Conservation (phyloP, 805 yeast genomes). For the Barnettozyma vustinii region DNA sequence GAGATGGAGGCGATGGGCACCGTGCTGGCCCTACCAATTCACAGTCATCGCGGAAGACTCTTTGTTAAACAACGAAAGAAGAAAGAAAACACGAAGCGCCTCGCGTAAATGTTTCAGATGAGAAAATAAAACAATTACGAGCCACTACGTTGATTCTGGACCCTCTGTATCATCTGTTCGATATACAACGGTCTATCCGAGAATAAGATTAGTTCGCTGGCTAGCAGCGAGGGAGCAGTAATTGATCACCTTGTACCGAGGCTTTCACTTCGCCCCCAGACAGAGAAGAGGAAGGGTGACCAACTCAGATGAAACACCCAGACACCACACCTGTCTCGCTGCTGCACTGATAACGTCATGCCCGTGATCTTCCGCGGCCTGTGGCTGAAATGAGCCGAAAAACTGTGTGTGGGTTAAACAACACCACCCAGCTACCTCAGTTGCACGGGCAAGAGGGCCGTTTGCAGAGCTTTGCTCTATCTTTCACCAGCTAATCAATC, state of each 20-base stretch:
- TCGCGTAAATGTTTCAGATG: too few species aligned
- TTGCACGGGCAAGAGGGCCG: too few species aligned
- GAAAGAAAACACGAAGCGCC: too few species aligned
- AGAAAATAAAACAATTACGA: too few species aligned
- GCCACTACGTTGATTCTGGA: too few species aligned
- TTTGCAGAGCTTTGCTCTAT: neutral
- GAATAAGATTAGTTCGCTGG: too few species aligned
- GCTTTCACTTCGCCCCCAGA: neutral
- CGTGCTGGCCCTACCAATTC: neutral
- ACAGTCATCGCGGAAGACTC: neutral
- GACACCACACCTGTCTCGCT: neutral
- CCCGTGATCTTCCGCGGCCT: neutral
- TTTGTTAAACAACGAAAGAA: too few species aligned
- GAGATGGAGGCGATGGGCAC: constrained; percentile 1
- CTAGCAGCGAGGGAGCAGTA: too few species aligned
- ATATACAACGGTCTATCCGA: too few species aligned
- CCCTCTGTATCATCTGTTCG: too few species aligned
- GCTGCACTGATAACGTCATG: neutral
- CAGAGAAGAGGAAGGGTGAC: neutral
- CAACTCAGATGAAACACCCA: neutral
- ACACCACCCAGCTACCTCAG: too few species aligned
- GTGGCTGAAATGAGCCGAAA: neutral
- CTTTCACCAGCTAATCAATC: constrained; percentile 12
- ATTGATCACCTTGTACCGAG: too few species aligned
- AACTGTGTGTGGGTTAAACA: neutral